Evolutionary conservation across 2,329 filamentous ascomycete species (phyloP), one percentile per base, ranked within the genome.

Genomic region (Ophiobolus disseminans): DNA sequence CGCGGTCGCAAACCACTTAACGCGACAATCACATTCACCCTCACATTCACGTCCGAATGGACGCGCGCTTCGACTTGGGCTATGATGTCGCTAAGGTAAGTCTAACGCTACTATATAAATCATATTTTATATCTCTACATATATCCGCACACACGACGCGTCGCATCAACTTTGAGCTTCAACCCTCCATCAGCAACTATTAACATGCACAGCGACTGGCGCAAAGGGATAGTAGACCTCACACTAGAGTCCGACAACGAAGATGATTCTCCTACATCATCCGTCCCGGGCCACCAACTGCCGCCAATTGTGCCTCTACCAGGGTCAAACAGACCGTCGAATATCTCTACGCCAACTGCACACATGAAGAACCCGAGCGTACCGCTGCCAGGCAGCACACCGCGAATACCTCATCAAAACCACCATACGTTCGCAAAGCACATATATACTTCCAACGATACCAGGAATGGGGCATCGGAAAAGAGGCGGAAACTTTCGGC

Each of bases 401-500:
- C 16, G 17, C 25, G 25, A 31, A 17, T 11, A 4, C 10, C 17
- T 10, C 16, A 25, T 19, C 4, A 14, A 13, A 4, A 4, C 4
- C n/a, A n/a, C 7, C 30, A 13, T 5, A 14, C 30, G 9, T 17
- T 19, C n/a, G n/a, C n/a, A n/a, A n/a, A n/a, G n/a, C n/a, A n/a
- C n/a, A n/a, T n/a, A n/a, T n/a, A 40, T 7, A 43, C 19, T 1
- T 9, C 31, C 39, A 11, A 23, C 4, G 40, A 21, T 13, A 16
- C 30, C 8, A 4, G 8, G 7, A 42, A 32, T 1, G 21, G 23
- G n/a, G 45, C 34, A 7, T 21, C 51, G 13, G 45, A 48, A 8
- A 71, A 71, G 44, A 61, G 65, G 42, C 56, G 64, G 44, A 69
- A 57, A 40, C 16, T 63, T 3, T 55, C 58, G 1, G 34, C 8